These are phyloP conservation scores for Liriodendron chinense DNA, from an alignment of 164 flowering plant species.

Conservation along the genomic window DNA sequence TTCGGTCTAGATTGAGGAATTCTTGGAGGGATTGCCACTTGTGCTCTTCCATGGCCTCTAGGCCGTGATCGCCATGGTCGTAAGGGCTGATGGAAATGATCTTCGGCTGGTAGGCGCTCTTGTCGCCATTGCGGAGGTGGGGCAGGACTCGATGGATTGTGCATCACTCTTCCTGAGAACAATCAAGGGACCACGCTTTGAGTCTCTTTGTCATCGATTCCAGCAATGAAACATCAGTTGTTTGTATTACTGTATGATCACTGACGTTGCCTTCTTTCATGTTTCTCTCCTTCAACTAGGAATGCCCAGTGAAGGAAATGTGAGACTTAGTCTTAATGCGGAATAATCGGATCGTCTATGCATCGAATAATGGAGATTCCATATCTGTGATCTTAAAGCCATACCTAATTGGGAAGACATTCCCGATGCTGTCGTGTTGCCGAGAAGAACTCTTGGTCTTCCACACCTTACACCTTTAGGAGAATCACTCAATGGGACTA, in stretches of 20 bases:
- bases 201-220: neutral
- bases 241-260: too few species aligned
- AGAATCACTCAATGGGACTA: too few species aligned
- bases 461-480: too few species aligned
- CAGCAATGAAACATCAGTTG: neutral
- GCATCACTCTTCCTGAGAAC: neutral
- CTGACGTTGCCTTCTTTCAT: neutral
- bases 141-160: conserved; percentile 1
- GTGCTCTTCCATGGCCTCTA: conserved; percentile 2
- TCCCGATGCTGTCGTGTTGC: too few species aligned
- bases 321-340: too few species aligned
- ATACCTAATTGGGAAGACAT: too few species aligned
- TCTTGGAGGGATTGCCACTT: neutral
- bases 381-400: too few species aligned
- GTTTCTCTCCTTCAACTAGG: neutral
- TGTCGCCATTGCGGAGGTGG: neutral
- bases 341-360: too few species aligned
- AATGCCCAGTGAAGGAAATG: too few species aligned
- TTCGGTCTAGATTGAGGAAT: neutral
- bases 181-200: too few species aligned
- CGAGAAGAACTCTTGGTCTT: too few species aligned
- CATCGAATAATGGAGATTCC: too few species aligned
- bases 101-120: conserved; percentile 1
- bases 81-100: neutral
- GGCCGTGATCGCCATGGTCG: neutral